These are phyloP conservation scores for Melampsora americana DNA, from an alignment of 1,284 basidiomycete genomes.

Conservation along the genomic window DNA sequence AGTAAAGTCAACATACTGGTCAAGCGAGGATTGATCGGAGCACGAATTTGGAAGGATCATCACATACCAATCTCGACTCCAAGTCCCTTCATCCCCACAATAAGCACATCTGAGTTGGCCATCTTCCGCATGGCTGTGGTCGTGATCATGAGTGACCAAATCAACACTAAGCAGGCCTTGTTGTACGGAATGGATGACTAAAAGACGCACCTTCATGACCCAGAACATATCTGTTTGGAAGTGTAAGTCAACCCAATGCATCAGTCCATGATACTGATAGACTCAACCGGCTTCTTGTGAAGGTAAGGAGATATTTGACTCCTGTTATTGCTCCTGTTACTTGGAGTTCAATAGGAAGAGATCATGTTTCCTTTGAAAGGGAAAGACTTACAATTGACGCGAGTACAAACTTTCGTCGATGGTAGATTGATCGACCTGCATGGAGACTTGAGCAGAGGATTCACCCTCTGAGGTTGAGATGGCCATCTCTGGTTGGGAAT, in stretches of 20 bases:
- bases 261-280: constrained; percentile 46
- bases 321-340: no score
- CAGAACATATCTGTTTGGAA: constrained; percentile 73
- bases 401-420: constrained; percentile 67
- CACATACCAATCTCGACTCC: constrained; percentile 87
- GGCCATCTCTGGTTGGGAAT: background rate
- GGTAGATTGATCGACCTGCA: constrained; percentile 43
- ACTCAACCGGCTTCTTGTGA: no score
- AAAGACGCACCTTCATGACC: constrained; percentile 78
- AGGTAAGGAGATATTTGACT: background rate
- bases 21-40: background rate
- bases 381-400: constrained; percentile 76
- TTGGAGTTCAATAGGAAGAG: no score
- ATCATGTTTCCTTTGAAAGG: background rate
- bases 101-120: constrained; percentile 91
- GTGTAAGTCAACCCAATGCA: constrained; percentile 42
- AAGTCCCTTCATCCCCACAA: constrained; percentile 87
- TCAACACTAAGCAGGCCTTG: background rate
- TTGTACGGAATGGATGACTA: background rate
- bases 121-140: constrained; percentile 89
- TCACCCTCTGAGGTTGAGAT: constrained; percentile 7
- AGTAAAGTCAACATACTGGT: background rate
- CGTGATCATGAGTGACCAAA: background rate
- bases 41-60: constrained; percentile 31
- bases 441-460: constrained; percentile 20